Base-by-base conservation (phyloP, 2,329 filamentous ascomycete genomes). In the Colletotrichum paranaense region DNA sequence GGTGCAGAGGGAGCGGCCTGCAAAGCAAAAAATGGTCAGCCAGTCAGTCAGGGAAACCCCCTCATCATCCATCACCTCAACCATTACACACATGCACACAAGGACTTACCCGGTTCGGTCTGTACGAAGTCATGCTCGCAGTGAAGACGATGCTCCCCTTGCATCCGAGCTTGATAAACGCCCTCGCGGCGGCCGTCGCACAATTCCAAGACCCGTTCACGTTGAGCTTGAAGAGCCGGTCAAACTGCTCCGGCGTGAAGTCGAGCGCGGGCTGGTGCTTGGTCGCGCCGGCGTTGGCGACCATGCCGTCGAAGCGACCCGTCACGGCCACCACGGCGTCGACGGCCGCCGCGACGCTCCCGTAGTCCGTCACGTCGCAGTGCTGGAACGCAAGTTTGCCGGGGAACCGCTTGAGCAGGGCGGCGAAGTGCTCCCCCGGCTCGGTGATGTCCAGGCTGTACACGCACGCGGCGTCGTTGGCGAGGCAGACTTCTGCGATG, bases 1-100 rank as follows among this genome's bases (percentile, higher is more conserved):
- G 86, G 84, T 0, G 87, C 87, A 5, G 86, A 88, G 2, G 87
- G 88, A 11, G 85, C 87, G 16, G 86, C 87, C 65, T 75, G 1
- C 5, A 19, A n/a, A 46, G 14, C 8, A 22, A 28, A 11, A 35
- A 16, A 53, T 8, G 12, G 0, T 8, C 28, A 30, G 28, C 28
- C 12, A 19, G 38, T 42, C 38, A 42, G 38, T 19, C 38, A 42
- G 5, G 16, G 38, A 42, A 38, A 42, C 16, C 16, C 38, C 38
- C 38, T 19, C 9, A 19, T 42, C 16, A 8, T 42, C 12, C 16
- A 42, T 42, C 38, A 42, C 5, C 11, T 35, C 38, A 42, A 42
- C 16, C 14, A 19, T 6, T 2, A 32, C 7, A 5, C 16, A 19
- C 19, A 2, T 12, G 8, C 9, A 30, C 19, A 4, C n/a, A 65